Base-by-base conservation (phyloP, 768 basidiomycete species). In the Phallus indusiatus region DNA sequence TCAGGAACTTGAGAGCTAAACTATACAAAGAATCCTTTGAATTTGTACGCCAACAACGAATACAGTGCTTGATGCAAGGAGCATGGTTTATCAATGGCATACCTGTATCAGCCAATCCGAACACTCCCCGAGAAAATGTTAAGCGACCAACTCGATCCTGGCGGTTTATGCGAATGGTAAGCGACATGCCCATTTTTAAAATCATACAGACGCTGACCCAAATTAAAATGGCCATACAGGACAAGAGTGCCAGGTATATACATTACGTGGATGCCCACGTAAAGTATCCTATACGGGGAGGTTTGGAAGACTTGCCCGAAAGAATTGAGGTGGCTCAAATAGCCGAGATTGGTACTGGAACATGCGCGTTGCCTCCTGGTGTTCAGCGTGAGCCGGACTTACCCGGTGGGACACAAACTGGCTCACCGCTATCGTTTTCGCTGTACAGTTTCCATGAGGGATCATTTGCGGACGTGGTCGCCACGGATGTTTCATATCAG, bases 51-150 rank as follows among this genome's bases (percentile, higher is more conserved):
- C 85, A 88, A 68, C 93, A 96, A 70, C 79, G 93, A 55, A 86
- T 94, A 66, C 86, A 90, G 63, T 94, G 92, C 67, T 71, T 96
- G 42, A 73, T 91, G 50, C 86, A 92, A 68, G 93, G 93, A 34
- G 88, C 90, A 20, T 96, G 93, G 93, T 94, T 96, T 70, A 81
- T 90, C 62, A 92, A 86, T 65, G 91, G 84, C 1, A 72, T 87
- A 42, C 83, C 84, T 0, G 71, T 77, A 7, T 69, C 78, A 20
- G 33, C 11, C 14, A 42, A 71, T 20, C 64, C 72, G 22, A 77
- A 78, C 17, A 68, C 67, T 10, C 66, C 74, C 14, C 78, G 81
- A 51, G 82, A 84, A 22, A 72, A 75, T 17, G 67, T 76, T 49
- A 80, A 83, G 51, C 77, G 85, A 47, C 82, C 84, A 1, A 78